Base-by-base conservation (phyloP, 1,284 basidiomycete genomes). In the Moesziomyces aphidis region DNA sequence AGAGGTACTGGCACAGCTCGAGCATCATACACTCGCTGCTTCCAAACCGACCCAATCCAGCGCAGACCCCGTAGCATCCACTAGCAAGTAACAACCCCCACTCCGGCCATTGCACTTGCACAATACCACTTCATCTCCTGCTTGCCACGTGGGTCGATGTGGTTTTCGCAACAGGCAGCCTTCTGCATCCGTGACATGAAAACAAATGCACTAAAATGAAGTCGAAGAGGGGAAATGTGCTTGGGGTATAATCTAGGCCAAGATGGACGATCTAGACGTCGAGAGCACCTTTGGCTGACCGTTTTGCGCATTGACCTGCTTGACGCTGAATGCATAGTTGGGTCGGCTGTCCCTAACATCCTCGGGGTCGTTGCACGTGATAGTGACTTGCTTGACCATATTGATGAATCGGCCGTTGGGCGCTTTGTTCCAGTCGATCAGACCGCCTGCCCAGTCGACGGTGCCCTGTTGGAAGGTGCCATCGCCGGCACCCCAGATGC, bases 401-500 rank as follows among this genome's bases (percentile, higher is more conserved):
- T 68, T 73, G 21, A 61, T 59, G 31, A 76, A 76, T 24, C 57
- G 48, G 5, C 55, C 69, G 9, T 76, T 69, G 8, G 48, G 15
- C 0, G 70, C 62, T 19, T 76, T 59, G 44, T 13, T 46, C 75
- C 75, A 79, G 26, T 79, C 78, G 60, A 76, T 76, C 36, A 68
- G n/a, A 4, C 78, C 78, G 3, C 78, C 78, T 2, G 70, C 28
- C 78, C 78, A 79, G 15, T 75, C 65, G 8, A 61, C 56, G 19
- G 74, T 76, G 5, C 78, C 78, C 5, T 62, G 15, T 0, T 44
- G 44, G 51, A 56, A 73, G 1, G 71, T 59, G 21, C 67, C 67
- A 45, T 68, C 72, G 22, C 78, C 75, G 2, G 69, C 76, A 17
- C 73, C 73, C 78, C 76, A 79, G 56, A 78, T 73, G 55, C 55